Evolutionary conservation across 2,329 filamentous ascomycete genomes (phyloP), one percentile per base, ranked within the genome.

Genomic region (Aspergillus pseudotamarii): DNA sequence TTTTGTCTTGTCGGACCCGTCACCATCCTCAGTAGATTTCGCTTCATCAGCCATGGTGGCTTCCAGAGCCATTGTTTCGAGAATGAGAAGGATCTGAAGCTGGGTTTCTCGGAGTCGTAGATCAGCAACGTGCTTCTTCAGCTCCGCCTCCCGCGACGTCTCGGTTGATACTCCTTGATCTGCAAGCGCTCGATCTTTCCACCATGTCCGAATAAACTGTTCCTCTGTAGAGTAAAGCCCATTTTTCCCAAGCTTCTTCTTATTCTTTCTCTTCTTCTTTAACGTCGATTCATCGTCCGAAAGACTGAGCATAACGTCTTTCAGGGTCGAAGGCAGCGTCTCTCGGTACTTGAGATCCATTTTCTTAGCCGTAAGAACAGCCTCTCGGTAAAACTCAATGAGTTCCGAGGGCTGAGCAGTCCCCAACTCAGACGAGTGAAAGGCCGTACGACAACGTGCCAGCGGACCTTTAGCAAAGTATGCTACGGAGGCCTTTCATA

Each of bases 391-490:
- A 60, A 76, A 80, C 9, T 72, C 72, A 50, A 74, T 66, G 5
- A 82, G 69, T 9, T 76, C 73, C 1, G 60, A 51, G 26, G 72
- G 65, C 2, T 67, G 71, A 53, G 68, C 54, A 14, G 70, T 66
- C 30, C 70, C 64, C 38, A 63, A 53, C n/a, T 67, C 73, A 12
- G 70, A 62, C 11, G 71, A 68, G 61, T 78, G 75, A 36, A 79
- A 78, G 57, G 76, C 74, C 45, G 73, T 77, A 36, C 82, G 78
- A 32, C 79, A 81, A 32, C 82, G 79, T 16, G 81, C 76, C 57
- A 84, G 70, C 19, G 82, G 81, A 5, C 82, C 82, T 72, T 84
- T 84, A 41, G 81, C 81, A 69, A 83, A 84, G 67, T 83, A 84
- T 59, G 82, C 82, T 59, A 84, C 72, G 32, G 81, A 82, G n/a